Evolutionary conservation across 1,284 basidiomycete species (phyloP).

Genomic region (Porogramme epimiltina): DNA sequence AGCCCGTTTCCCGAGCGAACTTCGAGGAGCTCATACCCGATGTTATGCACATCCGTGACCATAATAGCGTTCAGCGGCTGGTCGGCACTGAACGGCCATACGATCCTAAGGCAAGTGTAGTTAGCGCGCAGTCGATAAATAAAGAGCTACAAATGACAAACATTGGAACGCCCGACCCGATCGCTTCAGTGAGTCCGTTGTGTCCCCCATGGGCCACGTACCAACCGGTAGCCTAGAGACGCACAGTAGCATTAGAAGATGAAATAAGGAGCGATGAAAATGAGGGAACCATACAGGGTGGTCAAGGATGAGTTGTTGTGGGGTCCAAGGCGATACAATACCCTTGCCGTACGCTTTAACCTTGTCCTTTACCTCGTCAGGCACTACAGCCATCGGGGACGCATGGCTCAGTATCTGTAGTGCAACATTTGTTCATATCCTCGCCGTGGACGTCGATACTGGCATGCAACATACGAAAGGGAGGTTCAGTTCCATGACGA

Average conservation of each 20-base stretch:
- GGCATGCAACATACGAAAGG: slow-evolving; percentile 15
- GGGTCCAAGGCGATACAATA: slow-evolving; percentile 20
- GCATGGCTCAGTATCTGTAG: slow-evolving; percentile 24
- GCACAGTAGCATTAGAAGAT: background rate
- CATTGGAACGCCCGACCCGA: slow-evolving; percentile 15
- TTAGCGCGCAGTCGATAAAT: too few species aligned
- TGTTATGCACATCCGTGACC: slow-evolving; percentile 20
- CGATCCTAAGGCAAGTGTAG: too few species aligned
- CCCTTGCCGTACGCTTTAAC: slow-evolving; percentile 15
- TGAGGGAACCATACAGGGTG: slow-evolving; percentile 19
- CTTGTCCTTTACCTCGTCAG: slow-evolving; percentile 16
- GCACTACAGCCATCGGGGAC: slow-evolving; percentile 11
- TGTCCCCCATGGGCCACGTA: slow-evolving; percentile 22
- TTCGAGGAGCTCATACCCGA: slow-evolving; percentile 31
- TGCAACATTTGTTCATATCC: too few species aligned
- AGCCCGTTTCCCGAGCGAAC: slow-evolving; percentile 26
- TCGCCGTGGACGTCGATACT: too few species aligned
- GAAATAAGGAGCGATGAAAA: slow-evolving; percentile 2
- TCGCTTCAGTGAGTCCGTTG: slow-evolving; percentile 19
- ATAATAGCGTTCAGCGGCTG: slow-evolving; percentile 28
- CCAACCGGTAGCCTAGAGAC: slow-evolving; percentile 13
- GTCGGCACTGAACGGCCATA: slow-evolving; percentile 29
- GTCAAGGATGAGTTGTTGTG: slow-evolving; percentile 24
- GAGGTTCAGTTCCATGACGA: slow-evolving; percentile 17
- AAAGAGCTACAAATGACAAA: background rate